Evolutionary conservation across 2,329 filamentous ascomycete genomes (phyloP).

Genomic region (Ophiosphaerella herpotricha): DNA sequence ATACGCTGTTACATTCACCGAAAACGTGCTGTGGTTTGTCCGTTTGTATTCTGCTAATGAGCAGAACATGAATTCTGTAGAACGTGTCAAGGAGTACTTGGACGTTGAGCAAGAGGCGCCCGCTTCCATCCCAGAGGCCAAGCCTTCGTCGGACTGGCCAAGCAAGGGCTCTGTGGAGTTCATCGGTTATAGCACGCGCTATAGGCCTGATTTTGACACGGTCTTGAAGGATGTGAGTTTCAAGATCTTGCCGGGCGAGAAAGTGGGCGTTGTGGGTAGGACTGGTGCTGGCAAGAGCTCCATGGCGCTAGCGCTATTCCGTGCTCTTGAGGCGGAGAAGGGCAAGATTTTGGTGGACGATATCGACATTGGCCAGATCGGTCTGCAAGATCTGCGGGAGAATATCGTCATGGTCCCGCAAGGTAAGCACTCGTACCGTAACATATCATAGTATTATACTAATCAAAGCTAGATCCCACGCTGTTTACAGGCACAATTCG

Average conservation of each 20-base stretch:
- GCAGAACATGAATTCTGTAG: slow-evolving; percentile 99
- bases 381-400: slow-evolving; percentile 89
- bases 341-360: slow-evolving; percentile 90
- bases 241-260: slow-evolving; percentile 82
- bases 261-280: slow-evolving; percentile 93
- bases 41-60: slow-evolving; percentile 93
- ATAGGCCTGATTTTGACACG: slow-evolving; percentile 82
- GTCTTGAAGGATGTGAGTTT: slow-evolving; percentile 85
- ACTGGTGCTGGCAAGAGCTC: slow-evolving; percentile 98
- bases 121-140: slow-evolving; percentile 74
- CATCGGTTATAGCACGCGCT: slow-evolving; percentile 84
- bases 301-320: slow-evolving; percentile 88
- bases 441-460: slow-evolving; percentile 9
- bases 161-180: slow-evolving; percentile 86
- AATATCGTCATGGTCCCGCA: slow-evolving; percentile 97
- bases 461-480: slow-evolving; percentile 69
- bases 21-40: slow-evolving; percentile 96
- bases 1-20: slow-evolving; percentile 95
- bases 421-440: slow-evolving; percentile 32
- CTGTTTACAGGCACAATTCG: slow-evolving; percentile 91
- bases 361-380: slow-evolving; percentile 87
- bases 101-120: slow-evolving; percentile 93
- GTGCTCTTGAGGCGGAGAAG: slow-evolving; percentile 85
- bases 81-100: slow-evolving; percentile 95
- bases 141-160: slow-evolving; percentile 83